Evolutionary conservation across 805 yeast species (phyloP), one percentile per base, ranked within the genome.

Genomic region (Isabelozyma gotoi): DNA sequence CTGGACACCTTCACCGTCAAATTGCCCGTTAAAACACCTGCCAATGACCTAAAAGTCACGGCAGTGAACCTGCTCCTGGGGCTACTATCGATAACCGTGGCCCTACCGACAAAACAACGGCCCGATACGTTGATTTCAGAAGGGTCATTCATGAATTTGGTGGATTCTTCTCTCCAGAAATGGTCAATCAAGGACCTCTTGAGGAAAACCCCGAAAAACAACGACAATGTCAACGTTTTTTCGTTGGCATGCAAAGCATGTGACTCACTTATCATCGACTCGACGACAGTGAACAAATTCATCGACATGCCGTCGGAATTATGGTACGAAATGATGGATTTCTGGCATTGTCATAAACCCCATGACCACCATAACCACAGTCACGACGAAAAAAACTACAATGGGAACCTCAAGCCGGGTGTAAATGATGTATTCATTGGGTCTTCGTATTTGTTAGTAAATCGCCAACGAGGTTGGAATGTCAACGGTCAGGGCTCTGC

Each of bases 261-360:
- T 46, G 45, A 48, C 1, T 1, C n/a, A 0, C 31, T 17, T 0
- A 16, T 75, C 1, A 44, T 74, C 2, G 57, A 63, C 40, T 68
- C 77, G 0, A n/a, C 34, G 0, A 39, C 58, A 0, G 57, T 71
- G 14, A 17, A 36, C 3, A 62, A 57, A 11, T 64, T 81, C 36
- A 56, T 65, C 41, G 87, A 87, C 32, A 78, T 92, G 82, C 99
- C 99, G 0, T 85, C 96, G 1, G 97, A 90, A 56, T 71, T 80
- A 39, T 92, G 99, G 99, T 81, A 85, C 11, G 99, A 92, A 59
- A 68, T 94, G 77, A 85, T 92, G 96, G 98, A 92, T 45, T 86
- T 85, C 51, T 92, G 99, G 99, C 97, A 92, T 60, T 92, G 99
- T 59, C 97, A 92, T 57, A 85, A 85, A 54, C 95, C 95, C 0